Conservation (phyloP, 73 alveolate genomes). For the Paramecium pentaurelia region DNA sequence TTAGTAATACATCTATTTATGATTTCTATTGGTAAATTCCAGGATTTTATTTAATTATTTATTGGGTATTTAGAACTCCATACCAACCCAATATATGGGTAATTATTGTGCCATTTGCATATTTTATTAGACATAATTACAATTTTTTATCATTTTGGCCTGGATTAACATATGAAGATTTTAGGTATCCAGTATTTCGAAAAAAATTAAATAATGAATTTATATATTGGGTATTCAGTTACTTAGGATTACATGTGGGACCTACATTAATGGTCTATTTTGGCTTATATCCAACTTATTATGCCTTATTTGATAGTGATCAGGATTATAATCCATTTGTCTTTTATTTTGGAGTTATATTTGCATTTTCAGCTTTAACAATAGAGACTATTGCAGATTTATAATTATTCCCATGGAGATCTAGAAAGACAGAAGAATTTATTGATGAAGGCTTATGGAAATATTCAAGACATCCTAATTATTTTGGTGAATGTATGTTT, state of each 20-base stretch:
- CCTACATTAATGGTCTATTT: slow-evolving; percentile 72
- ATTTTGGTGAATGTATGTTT: slow-evolving; percentile 89
- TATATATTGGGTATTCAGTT: slow-evolving; percentile 69
- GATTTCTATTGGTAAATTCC: slow-evolving; percentile 61
- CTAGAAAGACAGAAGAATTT: slow-evolving; percentile 69
- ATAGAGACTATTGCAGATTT: slow-evolving; percentile 73
- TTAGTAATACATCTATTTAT: slow-evolving; percentile 51
- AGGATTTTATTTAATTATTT: neutral
- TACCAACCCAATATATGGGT: neutral
- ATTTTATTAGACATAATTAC: neutral
- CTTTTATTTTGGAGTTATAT: neutral
- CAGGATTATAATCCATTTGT: neutral
- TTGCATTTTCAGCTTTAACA: slow-evolving; percentile 23
- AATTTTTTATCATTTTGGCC: slow-evolving; percentile 56
- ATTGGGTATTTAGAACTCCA: neutral
- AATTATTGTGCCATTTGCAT: neutral
- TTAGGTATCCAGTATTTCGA: slow-evolving; percentile 50
- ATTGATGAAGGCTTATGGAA: slow-evolving; percentile 91
- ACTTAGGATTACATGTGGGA: slow-evolving; percentile 69
- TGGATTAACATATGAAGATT: slow-evolving; percentile 60
- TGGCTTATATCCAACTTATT: slow-evolving; percentile 68
- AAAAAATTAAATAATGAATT: slow-evolving; percentile 47
- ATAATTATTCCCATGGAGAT: slow-evolving; percentile 64
- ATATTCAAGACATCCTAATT: slow-evolving; percentile 90
- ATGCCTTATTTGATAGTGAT: slow-evolving; percentile 20